These are phyloP conservation scores for Tylopilus balloui DNA, from an alignment of 768 basidiomycete species.

Conservation along the genomic window DNA sequence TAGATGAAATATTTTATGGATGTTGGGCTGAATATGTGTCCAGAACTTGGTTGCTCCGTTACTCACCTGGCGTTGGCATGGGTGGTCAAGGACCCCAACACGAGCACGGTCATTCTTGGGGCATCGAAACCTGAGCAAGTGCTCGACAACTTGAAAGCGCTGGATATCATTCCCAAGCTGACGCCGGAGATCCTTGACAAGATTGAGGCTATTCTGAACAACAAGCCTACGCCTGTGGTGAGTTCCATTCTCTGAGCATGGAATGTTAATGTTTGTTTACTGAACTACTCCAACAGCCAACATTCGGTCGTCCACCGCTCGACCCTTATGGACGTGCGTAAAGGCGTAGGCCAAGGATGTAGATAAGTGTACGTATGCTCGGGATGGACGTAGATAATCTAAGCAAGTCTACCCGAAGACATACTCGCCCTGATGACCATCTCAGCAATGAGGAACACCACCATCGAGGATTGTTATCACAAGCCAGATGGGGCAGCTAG, in stretches of 20 bases:
- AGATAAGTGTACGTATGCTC: neutral
- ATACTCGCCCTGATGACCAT: neutral
- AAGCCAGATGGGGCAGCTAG: too few relatives aligned
- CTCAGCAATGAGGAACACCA: too few relatives aligned
- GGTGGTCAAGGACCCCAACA: slow-evolving; percentile 48
- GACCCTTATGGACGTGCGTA: slow-evolving; percentile 26
- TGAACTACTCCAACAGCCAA: slow-evolving; percentile 17
- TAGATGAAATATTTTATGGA: neutral
- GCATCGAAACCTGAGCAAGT: slow-evolving; percentile 47
- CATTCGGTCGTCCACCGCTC: slow-evolving; percentile 29
- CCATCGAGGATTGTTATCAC: too few relatives aligned
- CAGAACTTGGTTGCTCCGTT: slow-evolving; percentile 43
- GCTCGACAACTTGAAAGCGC: slow-evolving; percentile 45
- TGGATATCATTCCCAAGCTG: slow-evolving; percentile 51
- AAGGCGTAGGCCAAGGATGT: neutral
- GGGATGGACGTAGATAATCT: neutral
- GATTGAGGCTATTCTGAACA: slow-evolving; percentile 50
- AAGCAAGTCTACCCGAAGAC: neutral
- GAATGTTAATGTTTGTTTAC: neutral
- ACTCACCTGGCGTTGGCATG: slow-evolving; percentile 56
- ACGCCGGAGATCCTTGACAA: slow-evolving; percentile 46
- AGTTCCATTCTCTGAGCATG: slow-evolving; percentile 2
- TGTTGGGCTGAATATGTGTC: slow-evolving; percentile 2
- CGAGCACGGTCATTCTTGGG: slow-evolving; percentile 45
- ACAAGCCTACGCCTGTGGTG: slow-evolving; percentile 32